Conservation (phyloP, 371 early-diverging fungal species). For the Batkoa obscura region DNA sequence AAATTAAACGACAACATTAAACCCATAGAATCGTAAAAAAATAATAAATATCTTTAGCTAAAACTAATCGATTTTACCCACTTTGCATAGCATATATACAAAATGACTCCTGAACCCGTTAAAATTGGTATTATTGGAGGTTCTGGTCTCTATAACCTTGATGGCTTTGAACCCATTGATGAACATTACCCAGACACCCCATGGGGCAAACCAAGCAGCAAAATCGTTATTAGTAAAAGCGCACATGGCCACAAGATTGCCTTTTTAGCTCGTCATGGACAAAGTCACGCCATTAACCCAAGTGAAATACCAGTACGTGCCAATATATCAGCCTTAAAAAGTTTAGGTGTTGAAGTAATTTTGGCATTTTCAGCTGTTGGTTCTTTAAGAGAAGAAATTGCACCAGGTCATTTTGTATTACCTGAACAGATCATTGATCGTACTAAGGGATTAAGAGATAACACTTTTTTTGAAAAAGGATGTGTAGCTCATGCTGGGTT, state of each 20-base stretch:
- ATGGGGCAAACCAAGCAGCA: conserved; percentile 77
- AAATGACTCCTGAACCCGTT: too few species aligned
- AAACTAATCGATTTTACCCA: too few species aligned
- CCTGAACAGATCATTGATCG: conserved; percentile 90
- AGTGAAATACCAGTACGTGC: conserved; percentile 86
- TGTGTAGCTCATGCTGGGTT: conserved; percentile 77
- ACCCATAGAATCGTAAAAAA: too few species aligned
- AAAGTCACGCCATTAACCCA: conserved; percentile 61
- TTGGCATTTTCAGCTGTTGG: conserved; percentile 89
- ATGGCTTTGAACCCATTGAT: conserved; percentile 59
- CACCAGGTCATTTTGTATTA: conserved; percentile 84
- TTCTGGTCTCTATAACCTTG: conserved; percentile 83
- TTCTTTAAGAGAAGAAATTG: conserved; percentile 81
- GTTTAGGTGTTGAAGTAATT: conserved; percentile 77
- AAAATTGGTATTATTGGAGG: conserved; percentile 87
- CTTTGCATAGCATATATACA: too few species aligned
- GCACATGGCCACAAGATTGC: conserved; percentile 66
- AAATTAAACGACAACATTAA: too few species aligned
- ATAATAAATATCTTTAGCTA: too few species aligned
- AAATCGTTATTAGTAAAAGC: conserved; percentile 44
- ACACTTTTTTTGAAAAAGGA: conserved; percentile 84
- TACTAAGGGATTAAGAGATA: conserved; percentile 73
- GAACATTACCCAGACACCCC: conserved; percentile 81
- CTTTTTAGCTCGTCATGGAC: conserved; percentile 92
- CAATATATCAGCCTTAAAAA: conserved; percentile 94